Evolutionary conservation across 1,284 basidiomycete genomes (phyloP).

Genomic region (Malassezia japonica): DNA sequence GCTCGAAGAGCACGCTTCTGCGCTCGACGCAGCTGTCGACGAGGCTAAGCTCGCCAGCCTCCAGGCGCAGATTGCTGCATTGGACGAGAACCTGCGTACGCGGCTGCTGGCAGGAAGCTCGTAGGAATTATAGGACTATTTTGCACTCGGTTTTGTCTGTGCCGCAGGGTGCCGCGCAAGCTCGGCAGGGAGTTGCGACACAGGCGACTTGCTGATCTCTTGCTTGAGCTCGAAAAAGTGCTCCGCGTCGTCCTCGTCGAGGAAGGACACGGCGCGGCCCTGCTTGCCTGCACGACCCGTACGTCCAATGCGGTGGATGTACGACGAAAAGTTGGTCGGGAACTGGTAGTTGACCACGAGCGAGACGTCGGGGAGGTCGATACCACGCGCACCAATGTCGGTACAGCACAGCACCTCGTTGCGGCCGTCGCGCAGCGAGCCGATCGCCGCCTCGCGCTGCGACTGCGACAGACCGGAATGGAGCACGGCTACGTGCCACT

Average conservation of each 20-base stretch:
- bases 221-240: slow-evolving; percentile 57
- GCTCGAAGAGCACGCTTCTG: slow-evolving; percentile 32
- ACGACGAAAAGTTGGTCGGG: slow-evolving; percentile 87
- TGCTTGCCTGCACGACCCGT: slow-evolving; percentile 94
- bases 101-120: slow-evolving; percentile 17
- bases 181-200: slow-evolving; percentile 28
- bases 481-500: slow-evolving; percentile 74
- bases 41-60: slow-evolving; percentile 32
- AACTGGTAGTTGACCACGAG: slow-evolving; percentile 97
- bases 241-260: slow-evolving; percentile 90
- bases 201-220: slow-evolving; percentile 34
- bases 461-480: slow-evolving; percentile 97
- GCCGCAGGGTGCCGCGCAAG: slow-evolving; percentile 36
- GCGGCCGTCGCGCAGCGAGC: slow-evolving; percentile 75
- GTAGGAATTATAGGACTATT: too few species aligned
- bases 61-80: slow-evolving; percentile 32
- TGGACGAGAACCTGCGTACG: slow-evolving; percentile 32
- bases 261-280: slow-evolving; percentile 85
- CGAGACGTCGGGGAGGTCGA: slow-evolving; percentile 91
- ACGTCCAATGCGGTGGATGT: slow-evolving; percentile 92
- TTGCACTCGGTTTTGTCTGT: background rate
- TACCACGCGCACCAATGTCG: slow-evolving; percentile 93
- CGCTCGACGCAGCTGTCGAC: slow-evolving; percentile 29
- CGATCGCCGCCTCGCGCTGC: slow-evolving; percentile 83
- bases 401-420: slow-evolving; percentile 79